Evolutionary conservation across 495 filamentous ascomycete genomes (phyloP), one percentile per base, ranked within the genome.

Genomic region (Daldinia loculata): DNA sequence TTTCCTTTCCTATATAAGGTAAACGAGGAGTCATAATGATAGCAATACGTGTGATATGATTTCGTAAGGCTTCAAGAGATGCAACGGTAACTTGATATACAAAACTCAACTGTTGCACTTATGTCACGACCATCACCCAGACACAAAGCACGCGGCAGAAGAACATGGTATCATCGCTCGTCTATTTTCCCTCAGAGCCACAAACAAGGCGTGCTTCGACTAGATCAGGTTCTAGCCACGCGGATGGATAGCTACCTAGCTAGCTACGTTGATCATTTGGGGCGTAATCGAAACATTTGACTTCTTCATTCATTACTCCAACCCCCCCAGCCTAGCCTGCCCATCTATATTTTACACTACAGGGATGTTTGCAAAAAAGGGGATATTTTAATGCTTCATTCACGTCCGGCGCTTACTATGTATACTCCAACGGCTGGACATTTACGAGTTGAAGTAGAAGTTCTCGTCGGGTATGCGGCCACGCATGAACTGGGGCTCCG

Each of bases 381-480:
- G 43, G 43, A 48, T 48, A 48, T 48, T 48, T 24, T 24, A 24
- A 48, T 48, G 43, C 43, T 24, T 48, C 43, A 22, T 12, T 48
- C 19, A 48, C 9, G 43, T 48, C 43, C 43, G 19, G 22, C 19
- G 43, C 43, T 48, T 48, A 48, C 19, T 24, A 24, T 27, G 26
- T 27, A 56, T n/a, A 58, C 32, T 6, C 26, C 50, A 30, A n/a
- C 50, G 14, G 26, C 27, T 17, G 8, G 11, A 50, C 41, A 69
- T 70, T 62, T 73, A 76, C 57, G 68, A 57, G 48, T 62, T 68
- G 71, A 82, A 97, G 86, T 97, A 97, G 82, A 89, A 95, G 81
- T 91, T 93, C 89, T 99, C 95, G 79, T 99, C 95, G 65, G 91
- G 87, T 56, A 90, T 94, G 66, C 95, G 86, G 64, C 95, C 95